phyloP scores from a whole-genome alignment of 108 stramenopile species.

The Pseudonitzschia pungens region DNA sequence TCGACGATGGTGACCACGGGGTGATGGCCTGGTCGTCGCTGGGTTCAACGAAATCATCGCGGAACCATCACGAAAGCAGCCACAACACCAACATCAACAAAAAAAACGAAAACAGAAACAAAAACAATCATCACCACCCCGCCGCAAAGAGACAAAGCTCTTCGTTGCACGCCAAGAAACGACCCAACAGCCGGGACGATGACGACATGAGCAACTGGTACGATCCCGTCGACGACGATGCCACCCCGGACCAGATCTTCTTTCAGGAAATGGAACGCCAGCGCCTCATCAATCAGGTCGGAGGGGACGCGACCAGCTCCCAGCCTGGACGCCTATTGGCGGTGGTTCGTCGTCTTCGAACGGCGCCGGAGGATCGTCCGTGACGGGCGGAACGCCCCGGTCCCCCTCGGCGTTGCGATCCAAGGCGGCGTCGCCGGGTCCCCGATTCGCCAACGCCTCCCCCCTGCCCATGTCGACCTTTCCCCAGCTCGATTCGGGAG shows the following conservation, averaged over 20 bases:
- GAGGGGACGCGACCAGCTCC: conserved; percentile 14
- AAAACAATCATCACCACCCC: no score
- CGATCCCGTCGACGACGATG: conserved; percentile 55
- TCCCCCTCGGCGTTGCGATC: not conserved
- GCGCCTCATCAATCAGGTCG: conserved; percentile 51
- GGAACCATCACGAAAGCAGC: no score
- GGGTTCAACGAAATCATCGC: no score
- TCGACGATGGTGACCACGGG: no score
- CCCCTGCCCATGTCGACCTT: conserved; percentile 2
- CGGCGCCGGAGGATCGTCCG: not conserved
- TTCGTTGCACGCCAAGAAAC: conserved; percentile 23
- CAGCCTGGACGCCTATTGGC: not conserved
- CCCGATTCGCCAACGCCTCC: not conserved
- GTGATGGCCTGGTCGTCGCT: no score
- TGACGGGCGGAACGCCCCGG: not conserved
- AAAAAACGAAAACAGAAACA: no score
- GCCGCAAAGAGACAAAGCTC: no score
- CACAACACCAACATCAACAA: no score
- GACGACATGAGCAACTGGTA: conserved; percentile 69
- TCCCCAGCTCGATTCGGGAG: not conserved
- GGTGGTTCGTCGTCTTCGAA: not conserved
- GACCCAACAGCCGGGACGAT: conserved; percentile 27
- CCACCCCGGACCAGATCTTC: conserved; percentile 75
- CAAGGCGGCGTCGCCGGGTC: not conserved
- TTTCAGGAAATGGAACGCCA: conserved; percentile 86